These are phyloP conservation scores for Neofusicoccum cordaticola DNA, from an alignment of 2,329 filamentous ascomycete genomes.

Conservation along the genomic window DNA sequence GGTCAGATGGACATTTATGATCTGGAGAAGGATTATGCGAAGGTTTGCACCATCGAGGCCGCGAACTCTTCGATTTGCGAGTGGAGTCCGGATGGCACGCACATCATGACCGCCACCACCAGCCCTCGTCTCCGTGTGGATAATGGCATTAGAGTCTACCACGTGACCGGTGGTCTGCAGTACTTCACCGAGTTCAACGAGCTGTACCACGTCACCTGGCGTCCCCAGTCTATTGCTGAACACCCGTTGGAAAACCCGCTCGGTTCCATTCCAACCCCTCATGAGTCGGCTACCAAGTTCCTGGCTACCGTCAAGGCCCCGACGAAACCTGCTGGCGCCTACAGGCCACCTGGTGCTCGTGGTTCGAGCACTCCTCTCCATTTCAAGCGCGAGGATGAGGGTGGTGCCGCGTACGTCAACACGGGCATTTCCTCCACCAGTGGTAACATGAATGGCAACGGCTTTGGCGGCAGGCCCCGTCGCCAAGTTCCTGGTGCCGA, in stretches of 20 bases:
- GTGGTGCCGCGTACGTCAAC: conserved; percentile 81
- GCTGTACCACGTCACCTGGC: conserved; percentile 84
- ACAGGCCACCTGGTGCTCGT: conserved; percentile 89
- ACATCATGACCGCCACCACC: conserved; percentile 96
- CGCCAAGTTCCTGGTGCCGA: conserved; percentile 88
- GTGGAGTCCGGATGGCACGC: conserved; percentile 94
- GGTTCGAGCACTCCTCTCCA: conserved; percentile 84
- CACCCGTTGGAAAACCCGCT: conserved; percentile 69
- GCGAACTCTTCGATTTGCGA: conserved; percentile 94
- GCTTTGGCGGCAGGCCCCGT: conserved; percentile 67
- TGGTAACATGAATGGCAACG: conserved; percentile 59
- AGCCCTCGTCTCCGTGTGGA: conserved; percentile 93
- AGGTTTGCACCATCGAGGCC: conserved; percentile 90
- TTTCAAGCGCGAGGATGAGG: conserved; percentile 97
- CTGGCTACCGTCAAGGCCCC: conserved; percentile 87
- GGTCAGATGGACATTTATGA: conserved; percentile 98
- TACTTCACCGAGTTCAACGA: conserved; percentile 95
- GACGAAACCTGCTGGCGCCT: conserved; percentile 94
- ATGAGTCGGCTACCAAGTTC: conserved; percentile 78
- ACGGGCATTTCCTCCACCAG: conserved; percentile 68
- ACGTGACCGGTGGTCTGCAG: conserved; percentile 83
- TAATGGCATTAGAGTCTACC: conserved; percentile 94
- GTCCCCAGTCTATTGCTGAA: conserved; percentile 65
- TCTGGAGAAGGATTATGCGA: conserved; percentile 86
- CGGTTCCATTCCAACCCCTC: conserved; percentile 69